Percentiles rank a stretch among this genome's conserved stretches.
Conservation (phyloP, 108 stramenopile species). For the Mayamaea pseudoterrestris region DNA sequence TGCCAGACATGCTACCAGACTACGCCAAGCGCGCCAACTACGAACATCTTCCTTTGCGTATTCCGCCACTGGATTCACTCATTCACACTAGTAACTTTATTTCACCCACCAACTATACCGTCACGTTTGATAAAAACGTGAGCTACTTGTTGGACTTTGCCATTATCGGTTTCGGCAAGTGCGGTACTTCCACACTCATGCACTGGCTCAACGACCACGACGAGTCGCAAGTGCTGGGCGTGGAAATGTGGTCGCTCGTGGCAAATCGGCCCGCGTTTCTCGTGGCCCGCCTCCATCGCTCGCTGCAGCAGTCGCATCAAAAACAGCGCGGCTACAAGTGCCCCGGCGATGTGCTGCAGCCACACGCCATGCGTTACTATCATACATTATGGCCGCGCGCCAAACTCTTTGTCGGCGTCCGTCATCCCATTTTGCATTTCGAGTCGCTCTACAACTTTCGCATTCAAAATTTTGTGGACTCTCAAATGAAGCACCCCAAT, state of each 20-base stretch:
- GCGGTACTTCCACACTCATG: conserved; percentile 27
- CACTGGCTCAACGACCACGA: conserved; percentile 2
- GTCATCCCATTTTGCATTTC: conserved; percentile 15
- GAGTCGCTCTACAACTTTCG: conserved; percentile 17
- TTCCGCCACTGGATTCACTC: too few species aligned
- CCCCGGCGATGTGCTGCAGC: conserved; percentile 5
- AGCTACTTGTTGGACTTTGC: conserved; percentile 29
- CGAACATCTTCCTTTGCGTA: too few species aligned
- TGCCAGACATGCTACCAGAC: too few species aligned
- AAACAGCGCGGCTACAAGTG: background rate
- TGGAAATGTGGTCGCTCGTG: too few species aligned
- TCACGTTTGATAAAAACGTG: too few species aligned
- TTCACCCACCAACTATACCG: too few species aligned
- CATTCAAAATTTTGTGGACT: background rate
- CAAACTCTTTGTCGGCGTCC: conserved; percentile 11
- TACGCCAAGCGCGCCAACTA: too few species aligned
- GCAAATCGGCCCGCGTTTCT: too few species aligned
- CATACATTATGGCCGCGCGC: conserved; percentile 6
- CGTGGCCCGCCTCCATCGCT: too few species aligned
- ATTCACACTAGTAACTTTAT: too few species aligned
- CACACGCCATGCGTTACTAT: conserved; percentile 6
- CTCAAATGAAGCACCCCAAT: background rate
- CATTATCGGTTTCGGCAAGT: conserved; percentile 41
- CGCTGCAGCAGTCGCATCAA: too few species aligned
- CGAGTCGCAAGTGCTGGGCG: too few species aligned